phyloP scores from a whole-genome alignment of 73 alveolate species.

The Uronychia setigera region DNA sequence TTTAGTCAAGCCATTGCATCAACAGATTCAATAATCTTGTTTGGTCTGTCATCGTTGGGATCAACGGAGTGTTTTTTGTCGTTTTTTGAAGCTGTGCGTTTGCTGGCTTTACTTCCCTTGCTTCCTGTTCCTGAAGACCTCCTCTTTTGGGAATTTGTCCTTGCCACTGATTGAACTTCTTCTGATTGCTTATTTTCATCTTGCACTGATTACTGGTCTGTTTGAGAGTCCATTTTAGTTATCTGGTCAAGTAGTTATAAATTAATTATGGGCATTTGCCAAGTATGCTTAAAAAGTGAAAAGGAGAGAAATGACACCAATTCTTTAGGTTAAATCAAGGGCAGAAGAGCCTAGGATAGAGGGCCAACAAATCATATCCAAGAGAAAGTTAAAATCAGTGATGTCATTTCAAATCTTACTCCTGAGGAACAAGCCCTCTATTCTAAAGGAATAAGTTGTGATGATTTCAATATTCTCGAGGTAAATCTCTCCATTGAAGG shows the following conservation, averaged over 20 bases:
- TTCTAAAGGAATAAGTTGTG: neutral
- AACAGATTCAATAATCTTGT: neutral
- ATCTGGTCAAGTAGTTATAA: neutral
- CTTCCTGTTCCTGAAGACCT: neutral
- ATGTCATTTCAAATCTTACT: neutral
- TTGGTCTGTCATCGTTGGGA: neutral
- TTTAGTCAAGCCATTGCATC: neutral
- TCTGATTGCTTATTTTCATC: too few species aligned
- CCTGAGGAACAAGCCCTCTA: neutral
- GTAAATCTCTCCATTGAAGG: conserved; percentile 19
- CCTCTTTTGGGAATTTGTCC: neutral
- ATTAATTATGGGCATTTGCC: neutral
- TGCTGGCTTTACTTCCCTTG: neutral
- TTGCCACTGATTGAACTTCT: neutral
- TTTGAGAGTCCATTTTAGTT: neutral
- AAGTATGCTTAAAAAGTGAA: neutral
- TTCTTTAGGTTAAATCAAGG: too few species aligned
- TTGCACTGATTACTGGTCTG: too few species aligned
- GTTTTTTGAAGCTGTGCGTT: neutral
- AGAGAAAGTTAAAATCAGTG: neutral
- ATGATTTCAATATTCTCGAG: conserved; percentile 3
- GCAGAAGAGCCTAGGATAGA: neutral
- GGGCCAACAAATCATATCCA: too few species aligned
- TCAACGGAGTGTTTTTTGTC: neutral
- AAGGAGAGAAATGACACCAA: too few species aligned